Evolutionary conservation across 2,329 filamentous ascomycete species (phyloP), one percentile per base, ranked within the genome.

Genomic region (Trichophaea hybrida): DNA sequence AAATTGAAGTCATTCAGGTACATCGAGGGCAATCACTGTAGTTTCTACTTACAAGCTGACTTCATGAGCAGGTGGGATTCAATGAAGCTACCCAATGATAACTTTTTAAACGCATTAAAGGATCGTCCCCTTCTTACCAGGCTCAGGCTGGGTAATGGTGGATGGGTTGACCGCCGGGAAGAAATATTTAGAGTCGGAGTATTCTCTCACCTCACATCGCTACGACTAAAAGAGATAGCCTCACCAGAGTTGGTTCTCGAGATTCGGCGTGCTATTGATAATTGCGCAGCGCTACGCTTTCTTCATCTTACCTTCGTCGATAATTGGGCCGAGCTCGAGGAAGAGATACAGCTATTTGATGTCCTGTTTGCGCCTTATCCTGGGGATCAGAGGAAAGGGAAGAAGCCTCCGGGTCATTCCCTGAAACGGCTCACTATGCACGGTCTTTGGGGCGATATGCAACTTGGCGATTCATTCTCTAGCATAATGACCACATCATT

Each of bases 1-100:
- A 57, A 58, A 24, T 33, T 60, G 37, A 35, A 43, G 38, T 40
- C 55, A 44, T 58, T 60, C 38, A 58, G 31, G 59, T 60, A 24
- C 12, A 40, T 60, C 46, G 31, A 13, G 40, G 17, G 17, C 31
- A 32, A 34, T 32, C 10, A 35, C 32, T 57, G 35, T n/a, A 17
- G 17, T 44, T 32, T 37, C n/a, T 24, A 40, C 57, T 59, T 8
- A 59, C 43, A 15, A n/a, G 33, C 31, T 34, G 24, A 24, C 24
- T 24, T 24, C 24, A 24, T 24, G 24, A 24, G 31, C 13, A 60
- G 57, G 55, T 32, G 57, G 59, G 59, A 43, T 10, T 43, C 38
- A 43, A 10, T 15, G n/a, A 15, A 10, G 38, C 38, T 43, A 10
- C 10, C 38, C 38, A 43, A 15, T 15, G n/a, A 15, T 4, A 10